phyloP scores from a whole-genome alignment of 306 rosid species.

The Hippophae tibetana region DNA sequence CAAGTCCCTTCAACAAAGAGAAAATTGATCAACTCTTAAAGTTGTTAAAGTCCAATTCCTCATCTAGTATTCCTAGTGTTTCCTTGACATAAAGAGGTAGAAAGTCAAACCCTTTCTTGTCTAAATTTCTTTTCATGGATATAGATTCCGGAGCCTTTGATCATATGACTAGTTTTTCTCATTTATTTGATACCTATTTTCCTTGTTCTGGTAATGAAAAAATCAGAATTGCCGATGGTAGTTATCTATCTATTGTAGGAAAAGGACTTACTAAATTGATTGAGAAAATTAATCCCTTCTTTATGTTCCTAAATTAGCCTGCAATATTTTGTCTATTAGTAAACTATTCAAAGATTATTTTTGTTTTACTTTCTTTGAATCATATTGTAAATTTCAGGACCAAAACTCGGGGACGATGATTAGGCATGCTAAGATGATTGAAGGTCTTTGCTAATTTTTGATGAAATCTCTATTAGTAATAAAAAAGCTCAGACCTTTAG shows the following conservation, averaged over 20 bases:
- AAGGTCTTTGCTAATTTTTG: too few species aligned
- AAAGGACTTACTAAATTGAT: background rate
- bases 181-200: background rate
- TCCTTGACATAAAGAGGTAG: background rate
- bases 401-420: too few species aligned
- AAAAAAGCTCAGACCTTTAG: too few species aligned
- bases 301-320: background rate
- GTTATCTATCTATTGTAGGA: background rate
- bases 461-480: too few species aligned
- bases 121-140: background rate
- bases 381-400: too few species aligned
- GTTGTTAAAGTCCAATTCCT: background rate
- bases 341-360: too few species aligned
- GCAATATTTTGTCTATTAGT: background rate
- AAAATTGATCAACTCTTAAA: conserved; percentile 3
- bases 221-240: background rate
- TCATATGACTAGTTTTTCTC: conserved; percentile 2
- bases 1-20: background rate
- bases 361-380: too few species aligned
- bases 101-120: background rate
- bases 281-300: background rate
- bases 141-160: background rate
- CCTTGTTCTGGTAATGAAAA: background rate
- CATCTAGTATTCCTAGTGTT: conserved; percentile 3
- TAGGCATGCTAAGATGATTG: too few species aligned